These are phyloP conservation scores for Penicillium concentricum DNA, from an alignment of 2,329 filamentous ascomycete species.

Conservation along the genomic window DNA sequence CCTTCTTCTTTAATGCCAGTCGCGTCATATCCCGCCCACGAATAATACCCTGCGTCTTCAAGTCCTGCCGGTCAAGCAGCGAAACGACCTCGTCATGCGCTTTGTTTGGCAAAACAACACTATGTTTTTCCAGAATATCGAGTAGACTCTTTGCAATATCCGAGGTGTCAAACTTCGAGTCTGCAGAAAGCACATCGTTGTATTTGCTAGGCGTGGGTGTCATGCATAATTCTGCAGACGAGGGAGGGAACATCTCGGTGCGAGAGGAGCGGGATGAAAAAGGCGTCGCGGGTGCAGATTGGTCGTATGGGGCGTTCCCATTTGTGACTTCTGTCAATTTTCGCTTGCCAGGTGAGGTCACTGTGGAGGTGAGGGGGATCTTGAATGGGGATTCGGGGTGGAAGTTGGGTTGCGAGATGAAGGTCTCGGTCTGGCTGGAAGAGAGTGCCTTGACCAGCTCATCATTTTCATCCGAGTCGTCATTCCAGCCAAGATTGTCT, in stretches of 20 bases:
- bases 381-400: conserved; percentile 39
- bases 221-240: conserved; percentile 30
- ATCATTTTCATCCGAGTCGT: conserved; percentile 35
- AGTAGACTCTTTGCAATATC: conserved; percentile 27
- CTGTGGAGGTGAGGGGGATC: conserved; percentile 30
- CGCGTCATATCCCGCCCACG: conserved; percentile 66
- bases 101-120: conserved; percentile 32
- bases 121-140: conserved; percentile 36
- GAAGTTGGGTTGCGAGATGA: conserved; percentile 32
- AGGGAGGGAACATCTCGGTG: conserved; percentile 14
- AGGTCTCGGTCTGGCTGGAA: conserved; percentile 12
- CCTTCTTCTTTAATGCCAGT: conserved; percentile 61
- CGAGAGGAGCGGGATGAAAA: conserved; percentile 9
- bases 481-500: conserved; percentile 41
- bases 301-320: not conserved
- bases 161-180: conserved; percentile 20
- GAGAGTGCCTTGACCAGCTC: conserved; percentile 16
- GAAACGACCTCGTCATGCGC: conserved; percentile 38
- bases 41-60: conserved; percentile 60
- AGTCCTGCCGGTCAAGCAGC: conserved; percentile 56
- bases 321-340: conserved; percentile 29
- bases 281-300: conserved; percentile 11
- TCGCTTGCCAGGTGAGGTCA: conserved; percentile 40
- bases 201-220: conserved; percentile 36
- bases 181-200: conserved; percentile 26